Base-by-base conservation (phyloP, 164 flowering plant species). In the Taxillus chinensis region DNA sequence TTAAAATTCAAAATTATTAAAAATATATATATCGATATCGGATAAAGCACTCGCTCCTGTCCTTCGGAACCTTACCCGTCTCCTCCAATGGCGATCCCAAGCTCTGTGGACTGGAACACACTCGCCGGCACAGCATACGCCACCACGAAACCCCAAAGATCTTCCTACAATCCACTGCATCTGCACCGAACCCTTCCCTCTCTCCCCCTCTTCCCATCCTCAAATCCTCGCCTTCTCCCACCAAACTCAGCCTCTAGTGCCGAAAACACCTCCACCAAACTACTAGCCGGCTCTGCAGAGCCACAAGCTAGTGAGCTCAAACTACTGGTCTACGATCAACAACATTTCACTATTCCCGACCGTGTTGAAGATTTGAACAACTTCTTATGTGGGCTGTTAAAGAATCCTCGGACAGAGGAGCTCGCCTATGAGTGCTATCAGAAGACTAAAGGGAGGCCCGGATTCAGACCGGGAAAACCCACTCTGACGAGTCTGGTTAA, bases 401-500 rank as follows among this genome's bases (percentile, higher is more conserved):
- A 72, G 62, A 79, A 82, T 70, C 73, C 77, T 5, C 54, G 63
- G 50, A 80, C 75, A 7, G 77, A 79, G 60, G 63, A 74, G 1
- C 53, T 81, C 0, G 86, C 75, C 12, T 79, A 72, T 51, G 70
- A 80, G 14, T 73, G 62, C 69, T 91, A 86, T 46, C 70, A 73
- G 70, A 76, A 82, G 64, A 89, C 81, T 7, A 88, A 81, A 66
- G 59, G 56, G 16, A 64, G 39, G 39, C 73, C 74, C 3, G 83
- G 68, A 4, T 88, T 83, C 60, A 71, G 60, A 38, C 95, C 95
- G 5, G 64, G 72, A 38, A 65, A 63, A 41, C 39, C 65, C 8
- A 76, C 82, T 2, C 16, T 81, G 14, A 77, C 79, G 73, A 79
- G 67, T 60, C 57, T 88, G 16, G 61, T 77, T 75, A 80, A 83